Conservation (phyloP, 768 basidiomycete genomes). For the Psilocybe sp. region DNA sequence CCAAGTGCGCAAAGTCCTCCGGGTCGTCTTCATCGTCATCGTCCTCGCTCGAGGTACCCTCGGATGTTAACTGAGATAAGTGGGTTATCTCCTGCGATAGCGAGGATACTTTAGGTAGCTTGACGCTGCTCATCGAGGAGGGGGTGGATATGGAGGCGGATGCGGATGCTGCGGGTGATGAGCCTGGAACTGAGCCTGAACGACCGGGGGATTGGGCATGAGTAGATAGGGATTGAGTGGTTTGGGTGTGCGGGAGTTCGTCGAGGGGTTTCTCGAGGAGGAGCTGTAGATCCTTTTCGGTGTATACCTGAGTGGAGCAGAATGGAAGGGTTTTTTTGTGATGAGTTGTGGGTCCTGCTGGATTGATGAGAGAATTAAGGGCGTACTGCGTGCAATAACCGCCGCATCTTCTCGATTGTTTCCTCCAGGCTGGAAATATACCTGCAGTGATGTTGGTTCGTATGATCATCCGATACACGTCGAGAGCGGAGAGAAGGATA, state of each 20-base stretch:
- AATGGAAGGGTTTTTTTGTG: slow-evolving; percentile 17
- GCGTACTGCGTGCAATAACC: slow-evolving; percentile 22
- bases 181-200: background rate
- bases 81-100: slow-evolving; percentile 8
- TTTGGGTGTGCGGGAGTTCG: no score
- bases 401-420: slow-evolving; percentile 27
- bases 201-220: background rate
- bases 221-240: no score
- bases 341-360: slow-evolving; percentile 12
- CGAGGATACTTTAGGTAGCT: slow-evolving; percentile 12
- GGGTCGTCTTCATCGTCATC: slow-evolving; percentile 17
- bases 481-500: slow-evolving; percentile 1
- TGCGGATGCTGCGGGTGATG: no score
- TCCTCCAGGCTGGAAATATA: slow-evolving; percentile 30
- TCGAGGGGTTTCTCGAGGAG: no score
- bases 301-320: background rate
- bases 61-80: no score
- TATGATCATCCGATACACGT: no score
- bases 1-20: slow-evolving; percentile 30
- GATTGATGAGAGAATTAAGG: background rate
- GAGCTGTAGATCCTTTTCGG: background rate
- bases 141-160: background rate
- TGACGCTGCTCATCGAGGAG: background rate
- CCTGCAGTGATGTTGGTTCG: no score
- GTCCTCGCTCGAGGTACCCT: background rate